Evolutionary conservation across 176 grass and related monocot genomes (phyloP).

Genomic region (Cenchrus purpureus): DNA sequence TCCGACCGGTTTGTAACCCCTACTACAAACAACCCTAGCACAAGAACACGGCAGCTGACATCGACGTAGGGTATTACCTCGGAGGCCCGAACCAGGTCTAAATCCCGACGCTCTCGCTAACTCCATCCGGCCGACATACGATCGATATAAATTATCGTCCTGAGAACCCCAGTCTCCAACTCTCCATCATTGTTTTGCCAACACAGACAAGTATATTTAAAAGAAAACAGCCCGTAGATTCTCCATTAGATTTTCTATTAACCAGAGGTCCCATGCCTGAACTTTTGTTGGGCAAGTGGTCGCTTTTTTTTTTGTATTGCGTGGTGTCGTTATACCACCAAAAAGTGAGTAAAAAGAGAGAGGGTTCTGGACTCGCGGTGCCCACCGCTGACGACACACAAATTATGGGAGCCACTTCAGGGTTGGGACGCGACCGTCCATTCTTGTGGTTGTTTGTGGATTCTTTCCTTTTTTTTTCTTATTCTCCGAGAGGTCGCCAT

Average conservation of each 20-base stretch:
- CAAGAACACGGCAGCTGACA: too few relatives aligned
- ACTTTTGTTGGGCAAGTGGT: conserved; percentile 30
- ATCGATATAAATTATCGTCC: too few relatives aligned
- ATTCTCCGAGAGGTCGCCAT: background rate
- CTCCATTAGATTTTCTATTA: background rate
- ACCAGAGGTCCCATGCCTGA: background rate
- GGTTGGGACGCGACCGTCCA: background rate
- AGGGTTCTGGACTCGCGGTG: background rate
- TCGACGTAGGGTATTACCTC: too few relatives aligned
- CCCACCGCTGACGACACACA: conserved; percentile 14
- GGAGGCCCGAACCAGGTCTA: too few relatives aligned
- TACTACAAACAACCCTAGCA: too few relatives aligned
- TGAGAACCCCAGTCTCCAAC: too few relatives aligned
- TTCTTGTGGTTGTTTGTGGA: too few relatives aligned
- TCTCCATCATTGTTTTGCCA: background rate
- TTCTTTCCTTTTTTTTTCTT: background rate
- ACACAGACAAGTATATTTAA: background rate
- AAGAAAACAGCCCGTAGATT: background rate
- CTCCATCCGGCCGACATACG: too few relatives aligned
- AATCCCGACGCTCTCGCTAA: too few relatives aligned
- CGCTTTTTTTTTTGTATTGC: conserved; percentile 36
- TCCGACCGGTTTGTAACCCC: too few relatives aligned
- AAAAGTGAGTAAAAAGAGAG: conserved; percentile 1
- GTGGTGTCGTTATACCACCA: conserved; percentile 25
- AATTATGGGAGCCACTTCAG: conserved; percentile 37